Conservation (phyloP, 805 yeast species). For the Saccharomycopsis oosterbeekiorum region DNA sequence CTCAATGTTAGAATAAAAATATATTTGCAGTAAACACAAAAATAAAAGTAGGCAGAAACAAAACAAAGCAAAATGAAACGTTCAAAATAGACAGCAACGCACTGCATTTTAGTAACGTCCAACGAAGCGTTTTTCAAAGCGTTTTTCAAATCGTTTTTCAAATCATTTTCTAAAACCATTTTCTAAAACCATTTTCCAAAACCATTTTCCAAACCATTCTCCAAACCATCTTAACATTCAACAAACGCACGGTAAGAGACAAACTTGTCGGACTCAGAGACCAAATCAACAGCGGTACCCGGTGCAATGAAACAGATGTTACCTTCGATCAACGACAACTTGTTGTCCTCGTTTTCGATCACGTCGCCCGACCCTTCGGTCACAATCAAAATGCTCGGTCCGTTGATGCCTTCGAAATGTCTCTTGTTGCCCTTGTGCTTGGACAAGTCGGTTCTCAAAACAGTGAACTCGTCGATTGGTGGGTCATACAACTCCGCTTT, state of each 20-base stretch:
- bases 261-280: constrained; percentile 42
- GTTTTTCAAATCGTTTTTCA: too few relatives aligned
- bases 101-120: too few relatives aligned
- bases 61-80: too few relatives aligned
- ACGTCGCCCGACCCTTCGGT: constrained; percentile 68
- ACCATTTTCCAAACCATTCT: too few relatives aligned
- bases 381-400: constrained; percentile 81
- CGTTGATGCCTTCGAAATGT: constrained; percentile 51
- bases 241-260: constrained; percentile 80
- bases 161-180: too few relatives aligned
- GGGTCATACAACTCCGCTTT: constrained; percentile 72
- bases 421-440: constrained; percentile 38
- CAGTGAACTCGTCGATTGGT: constrained; percentile 94
- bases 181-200: too few relatives aligned
- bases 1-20: too few relatives aligned
- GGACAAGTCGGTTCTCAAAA: constrained; percentile 68
- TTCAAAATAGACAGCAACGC: too few relatives aligned
- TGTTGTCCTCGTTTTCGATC: constrained; percentile 10
- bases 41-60: too few relatives aligned
- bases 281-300: constrained; percentile 51
- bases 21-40: too few relatives aligned
- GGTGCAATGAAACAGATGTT: constrained; percentile 82
- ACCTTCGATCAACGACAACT: constrained; percentile 43
- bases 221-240: constrained; percentile 2
- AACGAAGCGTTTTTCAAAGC: too few relatives aligned